Base-by-base conservation (phyloP, 495 filamentous ascomycete species). In the Lepraria neglecta region DNA sequence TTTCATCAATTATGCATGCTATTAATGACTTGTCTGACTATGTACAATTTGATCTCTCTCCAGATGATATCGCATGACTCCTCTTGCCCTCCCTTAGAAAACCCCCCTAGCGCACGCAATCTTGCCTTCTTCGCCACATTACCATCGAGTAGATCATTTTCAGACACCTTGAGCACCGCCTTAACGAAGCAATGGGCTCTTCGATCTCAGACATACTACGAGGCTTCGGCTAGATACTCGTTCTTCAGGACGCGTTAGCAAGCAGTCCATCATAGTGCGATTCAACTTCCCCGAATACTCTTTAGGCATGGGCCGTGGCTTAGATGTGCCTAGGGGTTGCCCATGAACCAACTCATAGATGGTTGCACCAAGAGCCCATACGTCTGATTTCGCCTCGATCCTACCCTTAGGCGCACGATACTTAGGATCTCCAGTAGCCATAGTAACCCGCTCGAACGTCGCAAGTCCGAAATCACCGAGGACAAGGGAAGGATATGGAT, bases 391-490 rank as follows among this genome's bases (percentile, higher is more conserved):
- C 17, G 14, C 45, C 45, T 19, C 24, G n/a, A 11, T 48, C 17
- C 14, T 6, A 6, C n/a, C n/a, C 11, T 19, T 7, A 9, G n/a
- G 45, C 45, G 45, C n/a, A 19, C 9, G 9, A 38, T 27, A 38
- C 12, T 12, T 38, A 12, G 9, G 35, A 38, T 38, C 4, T 11
- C 35, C 35, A 38, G 35, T 38, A 12, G 35, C 2, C 2, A 12
- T 38, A 38, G 35, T 38, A 10, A 38, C 7, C 35, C 5, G 35
- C 0, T 55, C 0, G 28, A 61, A 19, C 2, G 58, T 62, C 4
- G 70, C 69, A 0, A 74, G 55, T 2, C 72, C 72, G 17, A 57
- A 57, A 31, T 57, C 54, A 1, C 54, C 54, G 1, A 57, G 24
- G 0, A 57, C 38, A 3, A 57, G 4, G 3, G 12, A 5, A n/a